Evolutionary conservation across 2,329 filamentous ascomycete genomes (phyloP), one percentile per base, ranked within the genome.

Genomic region (Cercospora berteroae): DNA sequence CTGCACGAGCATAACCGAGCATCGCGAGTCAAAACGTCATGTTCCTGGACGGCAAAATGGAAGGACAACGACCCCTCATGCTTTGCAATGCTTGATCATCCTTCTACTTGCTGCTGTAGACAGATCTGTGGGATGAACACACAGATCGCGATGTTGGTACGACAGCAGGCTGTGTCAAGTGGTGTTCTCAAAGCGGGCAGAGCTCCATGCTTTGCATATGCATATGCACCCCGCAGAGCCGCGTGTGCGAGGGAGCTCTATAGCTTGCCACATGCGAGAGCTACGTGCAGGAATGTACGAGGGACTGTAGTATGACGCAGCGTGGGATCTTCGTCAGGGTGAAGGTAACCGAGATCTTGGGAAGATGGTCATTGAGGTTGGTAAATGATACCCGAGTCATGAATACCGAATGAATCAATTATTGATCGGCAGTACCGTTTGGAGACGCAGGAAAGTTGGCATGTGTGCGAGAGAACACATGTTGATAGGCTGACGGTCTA

Each of bases 41-140:
- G 59, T 44, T 60, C 58, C 58, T 60, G 58, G 23, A 44, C 59
- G 59, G 59, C 27, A 31, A 12, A 50, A 61, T 48, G 59, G 59
- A 61, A 12, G 4, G 5, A 20, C 5, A 1, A 27, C 7, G 3
- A 61, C 59, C 59, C 59, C 59, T 61, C 55, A 58, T 58, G 48
- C 48, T 36, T 42, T 58, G n/a, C 48, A 27, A 58, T 23, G 48
- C 48, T 36, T 58, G n/a, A 36, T 36, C 55, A 58, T 36, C 55
- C 29, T 36, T 1, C 29, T 20, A 10, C 16, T 18, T 8, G 29
- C 29, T 58, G 10, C 18, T 58, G 55, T 16, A 36, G 55, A 20
- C 48, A 23, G 12, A 50, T 50, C 18, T 50, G 44, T 50, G 44
- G 48, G 16, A 33, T 58, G 4, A 23, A 20, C 31, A 9, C 16